Conservation (phyloP, 768 basidiomycete genomes). For the Pulveroboletus sp. region DNA sequence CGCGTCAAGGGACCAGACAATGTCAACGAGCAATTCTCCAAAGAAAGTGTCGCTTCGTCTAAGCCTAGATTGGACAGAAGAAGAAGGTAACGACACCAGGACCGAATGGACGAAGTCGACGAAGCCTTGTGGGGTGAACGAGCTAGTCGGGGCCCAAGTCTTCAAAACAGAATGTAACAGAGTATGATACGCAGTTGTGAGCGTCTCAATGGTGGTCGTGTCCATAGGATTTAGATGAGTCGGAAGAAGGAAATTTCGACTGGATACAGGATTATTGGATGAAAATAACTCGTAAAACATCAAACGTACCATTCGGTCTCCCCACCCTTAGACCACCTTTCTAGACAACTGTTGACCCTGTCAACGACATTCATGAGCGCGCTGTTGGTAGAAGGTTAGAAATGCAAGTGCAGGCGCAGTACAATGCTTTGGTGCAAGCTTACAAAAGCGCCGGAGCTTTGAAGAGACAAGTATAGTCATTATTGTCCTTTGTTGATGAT, state of each 20-base stretch:
- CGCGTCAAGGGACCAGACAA: conserved; percentile 77
- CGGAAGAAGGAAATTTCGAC: conserved; percentile 56
- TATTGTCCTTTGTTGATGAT: conserved; percentile 26
- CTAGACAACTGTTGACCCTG: conserved; percentile 45
- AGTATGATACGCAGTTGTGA: conserved; percentile 67
- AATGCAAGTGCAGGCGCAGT: conserved; percentile 14
- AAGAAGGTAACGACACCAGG: conserved; percentile 59
- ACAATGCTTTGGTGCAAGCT: conserved; percentile 10
- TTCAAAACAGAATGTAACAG: conserved; percentile 55
- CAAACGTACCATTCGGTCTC: conserved; percentile 55
- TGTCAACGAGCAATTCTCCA: conserved; percentile 70
- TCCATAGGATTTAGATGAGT: conserved; percentile 58
- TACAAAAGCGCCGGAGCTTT: conserved; percentile 12
- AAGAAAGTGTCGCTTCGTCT: conserved; percentile 44
- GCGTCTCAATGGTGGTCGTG: conserved; percentile 46
- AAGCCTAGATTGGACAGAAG: conserved; percentile 37
- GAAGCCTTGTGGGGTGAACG: conserved; percentile 47
- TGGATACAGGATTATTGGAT: conserved; percentile 27
- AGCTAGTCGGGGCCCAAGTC: conserved; percentile 48
- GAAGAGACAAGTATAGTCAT: conserved; percentile 20
- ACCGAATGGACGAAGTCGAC: conserved; percentile 63
- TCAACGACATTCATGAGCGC: conserved; percentile 56
- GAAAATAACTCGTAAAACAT: conserved; percentile 15
- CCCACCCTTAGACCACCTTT: conserved; percentile 55
- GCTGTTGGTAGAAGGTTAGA: conserved; percentile 5